Base-by-base conservation (phyloP, 306 rosid genomes). In the Gastrolobium bilobum region DNA sequence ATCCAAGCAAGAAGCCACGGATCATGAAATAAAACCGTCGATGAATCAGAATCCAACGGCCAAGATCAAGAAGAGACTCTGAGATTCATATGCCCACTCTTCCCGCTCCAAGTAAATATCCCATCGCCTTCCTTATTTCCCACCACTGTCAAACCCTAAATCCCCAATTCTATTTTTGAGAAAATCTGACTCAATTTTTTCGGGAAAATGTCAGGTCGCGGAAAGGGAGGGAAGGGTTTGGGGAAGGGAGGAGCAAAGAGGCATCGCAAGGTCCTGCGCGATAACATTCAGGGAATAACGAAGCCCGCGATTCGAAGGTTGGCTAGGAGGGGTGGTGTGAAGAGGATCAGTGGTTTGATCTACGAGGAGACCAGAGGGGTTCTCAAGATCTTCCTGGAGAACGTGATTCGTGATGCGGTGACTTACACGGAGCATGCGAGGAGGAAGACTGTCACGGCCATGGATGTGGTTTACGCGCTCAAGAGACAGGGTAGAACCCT, bases 401-500 rank as follows among this genome's bases (percentile, higher is more conserved):
- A 84, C 4, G 84, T 84, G 3, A 84, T 84, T 68, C 84, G 84
- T 2, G 87, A 84, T 30, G 87, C 87, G 0, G 87, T 84, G 3
- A 84, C 87, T 0, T 84, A 84, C 26, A 84, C 87, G 0, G 87
- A 84, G 84, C 87, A 84, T 2, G 87, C 87, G 0, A 20, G 87
- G 81, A 84, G 87, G 64, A 84, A 84, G 87, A 84, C 87, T 0
- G 84, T 84, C 0, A 84, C 87, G 0, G 87, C 87, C 2, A 84
- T 84, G 87, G 87, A 84, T 2, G 84, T 84, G 0, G 87, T 84
- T 5, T 84, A 84, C 1, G 87, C 87, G 0, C 84, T 84, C 2
- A 84, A 84, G 74, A 79, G 87, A 42, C 86, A 83, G 77, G 86
- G 86, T 1, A 78, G 86, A 54, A 83, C 83, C 3, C 83, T 83